Conservation (phyloP, 108 stramenopile species). For the Nitzschia sp. region DNA sequence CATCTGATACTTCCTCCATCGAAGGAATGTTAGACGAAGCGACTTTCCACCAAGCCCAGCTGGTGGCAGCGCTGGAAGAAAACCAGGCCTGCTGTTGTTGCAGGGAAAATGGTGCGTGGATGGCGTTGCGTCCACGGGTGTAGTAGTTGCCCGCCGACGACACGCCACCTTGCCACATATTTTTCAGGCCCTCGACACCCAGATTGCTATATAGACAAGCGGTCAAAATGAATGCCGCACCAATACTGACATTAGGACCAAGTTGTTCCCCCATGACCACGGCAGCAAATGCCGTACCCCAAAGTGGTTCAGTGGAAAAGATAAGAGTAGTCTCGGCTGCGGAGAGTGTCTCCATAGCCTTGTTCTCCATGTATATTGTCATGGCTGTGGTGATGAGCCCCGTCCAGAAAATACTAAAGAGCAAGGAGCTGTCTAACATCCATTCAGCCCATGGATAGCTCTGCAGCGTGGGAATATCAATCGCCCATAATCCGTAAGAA, state of each 20-base stretch:
- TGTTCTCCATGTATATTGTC: constrained; percentile 87
- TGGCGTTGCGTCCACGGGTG: neutral
- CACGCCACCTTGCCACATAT: neutral
- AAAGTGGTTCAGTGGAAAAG: constrained; percentile 89
- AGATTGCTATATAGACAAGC: constrained; percentile 69
- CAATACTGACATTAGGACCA: constrained; percentile 57
- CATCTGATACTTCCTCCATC: neutral
- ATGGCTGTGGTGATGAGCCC: constrained; percentile 88
- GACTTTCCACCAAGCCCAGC: constrained; percentile 11
- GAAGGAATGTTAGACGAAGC: constrained; percentile 1
- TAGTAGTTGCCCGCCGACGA: neutral
- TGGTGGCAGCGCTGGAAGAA: constrained; percentile 6
- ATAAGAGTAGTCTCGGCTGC: constrained; percentile 92
- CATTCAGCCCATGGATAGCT: constrained; percentile 40
- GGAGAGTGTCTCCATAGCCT: constrained; percentile 80
- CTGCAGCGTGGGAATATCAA: constrained; percentile 9
- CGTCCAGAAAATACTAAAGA: constrained; percentile 82
- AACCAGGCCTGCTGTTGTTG: neutral
- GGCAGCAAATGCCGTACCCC: constrained; percentile 83
- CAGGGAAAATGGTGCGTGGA: neutral
- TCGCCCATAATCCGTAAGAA: constrained; percentile 23
- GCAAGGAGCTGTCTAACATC: constrained; percentile 53
- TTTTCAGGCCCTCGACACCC: constrained; percentile 36
- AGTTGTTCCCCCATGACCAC: constrained; percentile 79
- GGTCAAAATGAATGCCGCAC: constrained; percentile 57